Conservation (phyloP, 2,329 filamentous ascomycete genomes). For the Colletotrichum truncatum region DNA sequence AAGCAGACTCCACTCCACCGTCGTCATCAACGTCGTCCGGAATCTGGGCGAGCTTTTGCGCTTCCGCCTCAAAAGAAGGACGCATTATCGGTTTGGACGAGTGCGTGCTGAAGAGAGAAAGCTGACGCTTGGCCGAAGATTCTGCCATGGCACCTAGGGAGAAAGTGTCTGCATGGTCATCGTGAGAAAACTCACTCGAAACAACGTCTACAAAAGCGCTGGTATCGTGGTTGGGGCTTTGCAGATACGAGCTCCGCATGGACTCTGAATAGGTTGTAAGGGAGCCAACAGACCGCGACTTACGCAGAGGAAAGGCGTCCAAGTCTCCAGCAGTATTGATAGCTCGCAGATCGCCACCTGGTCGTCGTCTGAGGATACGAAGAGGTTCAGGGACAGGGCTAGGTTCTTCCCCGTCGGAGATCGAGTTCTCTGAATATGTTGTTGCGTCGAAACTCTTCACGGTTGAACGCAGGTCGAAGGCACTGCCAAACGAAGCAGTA, state of each 20-base stretch:
- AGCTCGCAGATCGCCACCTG: constrained; percentile 78
- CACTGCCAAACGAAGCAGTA: constrained; percentile 69
- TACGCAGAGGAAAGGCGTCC: constrained; percentile 57
- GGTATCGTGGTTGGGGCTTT: constrained; percentile 49
- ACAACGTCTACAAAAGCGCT: constrained; percentile 55
- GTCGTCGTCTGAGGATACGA: constrained; percentile 74
- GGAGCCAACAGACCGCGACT: constrained; percentile 67
- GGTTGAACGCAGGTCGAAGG: constrained; percentile 57
- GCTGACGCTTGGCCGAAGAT: constrained; percentile 49
- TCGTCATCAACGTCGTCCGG: constrained; percentile 83
- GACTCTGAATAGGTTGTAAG: constrained; percentile 70
- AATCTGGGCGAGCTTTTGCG: constrained; percentile 86
- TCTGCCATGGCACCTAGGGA: constrained; percentile 69
- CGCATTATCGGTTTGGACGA: constrained; percentile 71
- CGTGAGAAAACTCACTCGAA: constrained; percentile 50
- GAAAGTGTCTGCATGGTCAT: constrained; percentile 54
- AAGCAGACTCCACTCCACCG: constrained; percentile 89
- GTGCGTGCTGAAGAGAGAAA: constrained; percentile 69
- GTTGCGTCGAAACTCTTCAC: constrained; percentile 70
- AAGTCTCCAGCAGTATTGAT: constrained; percentile 72
- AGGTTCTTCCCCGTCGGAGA: constrained; percentile 55
- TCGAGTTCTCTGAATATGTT: constrained; percentile 61
- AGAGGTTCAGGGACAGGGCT: constrained; percentile 58
- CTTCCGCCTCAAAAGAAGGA: constrained; percentile 87
- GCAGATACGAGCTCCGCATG: constrained; percentile 64